phyloP scores from a whole-genome alignment of 805 yeast genomes.

The Scheffersomyces ergatensis region DNA sequence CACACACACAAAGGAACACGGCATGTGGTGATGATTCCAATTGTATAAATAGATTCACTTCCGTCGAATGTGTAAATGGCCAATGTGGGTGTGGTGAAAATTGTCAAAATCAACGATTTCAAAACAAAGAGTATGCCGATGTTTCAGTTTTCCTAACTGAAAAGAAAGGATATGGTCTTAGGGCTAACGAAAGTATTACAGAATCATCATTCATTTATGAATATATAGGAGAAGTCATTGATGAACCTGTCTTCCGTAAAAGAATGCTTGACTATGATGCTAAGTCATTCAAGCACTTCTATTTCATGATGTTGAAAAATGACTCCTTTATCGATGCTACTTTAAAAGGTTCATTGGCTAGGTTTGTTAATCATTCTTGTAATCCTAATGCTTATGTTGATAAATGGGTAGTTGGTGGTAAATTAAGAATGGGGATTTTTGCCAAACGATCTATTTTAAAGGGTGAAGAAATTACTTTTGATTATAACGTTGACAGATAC shows the following conservation, averaged over 20 bases:
- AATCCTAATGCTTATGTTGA: slow-evolving; percentile 93
- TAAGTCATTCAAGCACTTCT: slow-evolving; percentile 73
- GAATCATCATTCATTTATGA: slow-evolving; percentile 80
- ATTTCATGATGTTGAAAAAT: slow-evolving; percentile 93
- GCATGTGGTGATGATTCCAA: slow-evolving; percentile 87
- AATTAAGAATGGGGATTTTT: slow-evolving; percentile 91
- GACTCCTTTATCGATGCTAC: slow-evolving; percentile 96
- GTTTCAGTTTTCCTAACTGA: slow-evolving; percentile 85
- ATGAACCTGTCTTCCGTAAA: slow-evolving; percentile 68
- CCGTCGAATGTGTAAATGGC: slow-evolving; percentile 83
- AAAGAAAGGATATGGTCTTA: slow-evolving; percentile 84
- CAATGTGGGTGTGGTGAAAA: slow-evolving; percentile 67
- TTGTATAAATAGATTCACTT: slow-evolving; percentile 89
- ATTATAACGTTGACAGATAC: slow-evolving; percentile 92
- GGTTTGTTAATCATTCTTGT: slow-evolving; percentile 95
- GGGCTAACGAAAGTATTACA: slow-evolving; percentile 59
- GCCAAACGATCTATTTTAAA: slow-evolving; percentile 66
- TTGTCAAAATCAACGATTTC: slow-evolving; percentile 90
- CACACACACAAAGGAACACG: slow-evolving; percentile 33
- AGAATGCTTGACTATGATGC: slow-evolving; percentile 75
- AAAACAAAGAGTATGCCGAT: slow-evolving; percentile 65
- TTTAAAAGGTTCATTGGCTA: slow-evolving; percentile 77
- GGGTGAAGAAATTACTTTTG: slow-evolving; percentile 92
- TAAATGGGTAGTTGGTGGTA: slow-evolving; percentile 94
- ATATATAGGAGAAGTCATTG: slow-evolving; percentile 91